phyloP scores from a whole-genome alignment of 176 grass and related monocot species.

The Tuctoria greenei region DNA sequence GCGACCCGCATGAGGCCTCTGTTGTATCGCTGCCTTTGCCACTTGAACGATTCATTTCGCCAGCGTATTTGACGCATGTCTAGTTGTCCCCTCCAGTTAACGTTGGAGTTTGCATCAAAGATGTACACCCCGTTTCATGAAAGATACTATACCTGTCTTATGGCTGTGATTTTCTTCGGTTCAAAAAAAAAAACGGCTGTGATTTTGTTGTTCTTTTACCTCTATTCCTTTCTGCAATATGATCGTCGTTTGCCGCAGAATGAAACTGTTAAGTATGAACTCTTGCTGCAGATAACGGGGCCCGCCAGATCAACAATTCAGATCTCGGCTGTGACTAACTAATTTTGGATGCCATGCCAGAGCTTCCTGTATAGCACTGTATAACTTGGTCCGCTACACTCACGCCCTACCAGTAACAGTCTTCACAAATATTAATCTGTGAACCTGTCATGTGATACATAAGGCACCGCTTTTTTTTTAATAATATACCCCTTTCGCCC shows the following conservation, averaged over 20 bases:
- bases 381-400: background rate
- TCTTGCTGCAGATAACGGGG: background rate
- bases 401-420: constrained; percentile 11
- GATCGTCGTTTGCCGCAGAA: background rate
- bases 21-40: background rate
- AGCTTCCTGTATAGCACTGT: background rate
- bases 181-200: too few relatives aligned
- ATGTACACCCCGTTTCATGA: background rate
- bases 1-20: background rate
- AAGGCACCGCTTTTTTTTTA: background rate
- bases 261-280: background rate
- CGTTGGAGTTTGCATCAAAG: background rate
- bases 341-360: constrained; percentile 7
- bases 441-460: constrained; percentile 5
- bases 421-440: background rate
- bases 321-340: constrained; percentile 21
- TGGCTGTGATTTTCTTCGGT: background rate
- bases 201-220: background rate
- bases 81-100: background rate
- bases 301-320: constrained; percentile 30
- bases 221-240: background rate
- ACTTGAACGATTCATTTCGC: background rate
- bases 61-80: too few relatives aligned
- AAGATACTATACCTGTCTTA: background rate
- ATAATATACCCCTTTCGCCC: background rate